Evolutionary conservation across 306 rosid genomes (phyloP), one percentile per base, ranked within the genome.

Genomic region (Cicer bijugum): DNA sequence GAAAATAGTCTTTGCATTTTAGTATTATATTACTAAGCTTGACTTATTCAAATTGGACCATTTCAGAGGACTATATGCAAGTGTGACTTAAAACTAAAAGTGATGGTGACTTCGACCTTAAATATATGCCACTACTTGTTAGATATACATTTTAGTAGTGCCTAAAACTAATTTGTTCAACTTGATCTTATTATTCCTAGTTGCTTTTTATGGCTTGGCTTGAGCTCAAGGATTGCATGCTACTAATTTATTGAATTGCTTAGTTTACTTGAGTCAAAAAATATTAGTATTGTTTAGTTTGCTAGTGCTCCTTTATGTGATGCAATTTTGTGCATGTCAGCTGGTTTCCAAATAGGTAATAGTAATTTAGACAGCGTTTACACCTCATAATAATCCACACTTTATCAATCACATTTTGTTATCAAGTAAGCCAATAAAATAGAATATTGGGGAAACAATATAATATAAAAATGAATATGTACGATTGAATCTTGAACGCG

Each of bases 11-110:
- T 60, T 63, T 45, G 23, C 14, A n/a, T 20, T 57, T 43, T 57
- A 1, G 5, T 8, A 6, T 42, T 42, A 42, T 42, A 28, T 53
- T 53, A 17, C 35, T 4, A 5, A 57, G 61, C 71, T 70, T 72
- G 69, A 79, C 69, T 53, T 12, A 35, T 37, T 72, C 82, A 72
- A 45, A 45, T 45, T 62, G 45, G 56, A 73, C 72, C 20, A 51
- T 68, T 51, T 80, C 58, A 45, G 5, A 50, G 56, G 37, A 28
- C 9, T 45, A 9, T n/a, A 15, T 4, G 44, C 46, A 20, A 51
- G 8, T 42, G 63, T 46, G 64, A 48, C 62, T 45, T 23, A 38
- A 16, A 50, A 17, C 35, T 23, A 38, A 16, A 39, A 17, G 42
- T 37, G 63, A 20, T 39, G 16, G 37, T 12, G 17, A 48, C 52